A percentile compares a stretch with the other conserved stretches of the same genome.
These are phyloP conservation scores for Ostreobium quekettii DNA, from an alignment of 139 green algal genomes.

Conservation along the genomic window DNA sequence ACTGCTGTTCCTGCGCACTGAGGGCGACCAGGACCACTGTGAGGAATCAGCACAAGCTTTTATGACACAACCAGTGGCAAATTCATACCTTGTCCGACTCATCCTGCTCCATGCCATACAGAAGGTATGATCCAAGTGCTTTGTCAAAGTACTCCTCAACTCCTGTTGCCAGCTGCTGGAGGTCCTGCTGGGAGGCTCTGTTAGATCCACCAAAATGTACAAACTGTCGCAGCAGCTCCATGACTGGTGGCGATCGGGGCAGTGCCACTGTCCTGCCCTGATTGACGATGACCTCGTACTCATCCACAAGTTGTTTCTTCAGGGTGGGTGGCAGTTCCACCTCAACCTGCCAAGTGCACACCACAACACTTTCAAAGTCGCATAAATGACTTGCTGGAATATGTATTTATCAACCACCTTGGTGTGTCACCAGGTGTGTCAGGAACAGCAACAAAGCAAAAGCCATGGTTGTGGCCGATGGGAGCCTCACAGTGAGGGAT, in stretches of 20 bases:
- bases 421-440: neutral
- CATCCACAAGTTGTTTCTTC: constrained; percentile 65
- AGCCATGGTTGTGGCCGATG: no score
- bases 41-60: no score
- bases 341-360: constrained; percentile 31
- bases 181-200: constrained; percentile 12
- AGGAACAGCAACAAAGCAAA: constrained; percentile 9
- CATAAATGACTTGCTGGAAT: no score
- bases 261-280: constrained; percentile 46
- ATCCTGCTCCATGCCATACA: constrained; percentile 67
- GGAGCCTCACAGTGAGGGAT: neutral
- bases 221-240: constrained; percentile 34
- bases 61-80: no score
- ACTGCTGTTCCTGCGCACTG: no score
- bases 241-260: constrained; percentile 54
- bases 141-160: constrained; percentile 81
- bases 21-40: no score
- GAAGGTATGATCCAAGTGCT: constrained; percentile 54
- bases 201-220: constrained; percentile 3
- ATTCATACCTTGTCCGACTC: constrained; percentile 30
- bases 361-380: no score
- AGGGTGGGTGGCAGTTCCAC: constrained; percentile 51
- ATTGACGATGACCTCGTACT: constrained; percentile 53
- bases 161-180: constrained; percentile 44
- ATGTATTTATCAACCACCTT: neutral